Evolutionary conservation across 2,329 filamentous ascomycete species (phyloP), one percentile per base, ranked within the genome.

Genomic region (Apiospora aurea): DNA sequence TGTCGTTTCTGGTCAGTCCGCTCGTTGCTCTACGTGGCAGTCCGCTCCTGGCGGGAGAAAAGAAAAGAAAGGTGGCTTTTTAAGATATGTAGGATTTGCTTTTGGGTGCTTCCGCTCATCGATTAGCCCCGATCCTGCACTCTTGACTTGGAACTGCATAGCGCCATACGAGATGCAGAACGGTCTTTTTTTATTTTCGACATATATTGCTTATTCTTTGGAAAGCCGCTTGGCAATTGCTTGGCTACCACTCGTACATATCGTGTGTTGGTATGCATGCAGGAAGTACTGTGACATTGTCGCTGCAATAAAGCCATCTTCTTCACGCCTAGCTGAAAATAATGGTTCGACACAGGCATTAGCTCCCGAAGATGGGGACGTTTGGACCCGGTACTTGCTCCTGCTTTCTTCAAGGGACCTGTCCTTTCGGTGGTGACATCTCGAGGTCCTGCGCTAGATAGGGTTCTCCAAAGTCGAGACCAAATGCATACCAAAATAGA

Each of bases 61-160:
- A 64, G 34, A 41, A 61, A 61, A 64, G 11, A 64, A n/a, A 34
- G 14, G 47, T 7, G 34, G n/a, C 34, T 21, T 16, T n/a, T n/a
- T 21, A 41, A 29, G 18, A 41, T n/a, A n/a, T 41, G 1, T 3
- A n/a, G 7, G 7, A 6, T 38, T 64, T 64, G 57, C 57, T 41
- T 64, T 64, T 64, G 11, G 57, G 8, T 64, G 57, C 57, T 3
- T 64, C 57, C 57, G 41, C 34, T 21, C 41, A 41, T 41, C 34
- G 57, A 41, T n/a, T 38, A 64, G 34, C 57, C 21, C 10, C 24
- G 57, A 64, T 64, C 57, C 57, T 64, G 57, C 57, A 64, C 57
- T 41, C 34, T 5, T 21, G 57, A 6, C 34, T 34, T 3, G 34
- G 57, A 64, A 64, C 18, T n/a, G 57, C 21, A 41, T 64, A 64